phyloP scores from a whole-genome alignment of 2,329 filamentous ascomycete genomes.

The Colletotrichum australisinense region DNA sequence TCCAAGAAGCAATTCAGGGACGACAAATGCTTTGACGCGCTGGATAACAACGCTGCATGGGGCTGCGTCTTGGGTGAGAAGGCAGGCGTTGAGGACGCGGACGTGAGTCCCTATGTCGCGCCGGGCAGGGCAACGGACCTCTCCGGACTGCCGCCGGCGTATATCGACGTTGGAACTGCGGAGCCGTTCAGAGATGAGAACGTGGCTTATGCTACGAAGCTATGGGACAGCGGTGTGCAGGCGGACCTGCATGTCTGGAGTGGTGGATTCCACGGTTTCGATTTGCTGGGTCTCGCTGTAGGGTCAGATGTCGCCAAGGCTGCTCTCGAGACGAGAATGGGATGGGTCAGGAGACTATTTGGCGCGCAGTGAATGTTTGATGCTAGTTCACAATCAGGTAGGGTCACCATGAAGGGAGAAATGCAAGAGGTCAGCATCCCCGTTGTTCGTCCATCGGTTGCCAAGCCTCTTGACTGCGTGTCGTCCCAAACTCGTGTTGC shows the following conservation, averaged over 20 bases:
- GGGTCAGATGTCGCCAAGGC: slow-evolving; percentile 19
- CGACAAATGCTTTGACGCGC: slow-evolving; percentile 40
- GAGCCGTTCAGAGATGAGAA: slow-evolving; percentile 52
- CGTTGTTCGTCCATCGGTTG: neutral
- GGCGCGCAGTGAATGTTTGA: neutral
- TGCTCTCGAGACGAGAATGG: slow-evolving; percentile 29
- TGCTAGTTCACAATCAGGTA: neutral
- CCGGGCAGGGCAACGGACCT: slow-evolving; percentile 49
- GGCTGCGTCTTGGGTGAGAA: slow-evolving; percentile 50
- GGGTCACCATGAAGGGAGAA: neutral
- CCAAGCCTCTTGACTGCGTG: neutral
- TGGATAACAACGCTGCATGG: slow-evolving; percentile 55
- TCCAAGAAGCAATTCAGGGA: slow-evolving; percentile 44
- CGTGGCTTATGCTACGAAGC: slow-evolving; percentile 42
- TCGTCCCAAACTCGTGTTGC: neutral
- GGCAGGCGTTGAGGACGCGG: slow-evolving; percentile 41
- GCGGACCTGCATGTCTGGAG: slow-evolving; percentile 57
- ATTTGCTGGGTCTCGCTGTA: slow-evolving; percentile 37
- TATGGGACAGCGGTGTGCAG: slow-evolving; percentile 54
- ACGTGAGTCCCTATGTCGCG: slow-evolving; percentile 49
- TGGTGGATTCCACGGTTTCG: slow-evolving; percentile 53
- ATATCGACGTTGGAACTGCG: slow-evolving; percentile 53
- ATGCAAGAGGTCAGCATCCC: neutral
- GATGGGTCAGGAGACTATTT: slow-evolving; percentile 22
- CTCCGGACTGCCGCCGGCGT: slow-evolving; percentile 53